Evolutionary conservation across 495 filamentous ascomycete species (phyloP).

Genomic region (Lasiosphaeris hirsuta): DNA sequence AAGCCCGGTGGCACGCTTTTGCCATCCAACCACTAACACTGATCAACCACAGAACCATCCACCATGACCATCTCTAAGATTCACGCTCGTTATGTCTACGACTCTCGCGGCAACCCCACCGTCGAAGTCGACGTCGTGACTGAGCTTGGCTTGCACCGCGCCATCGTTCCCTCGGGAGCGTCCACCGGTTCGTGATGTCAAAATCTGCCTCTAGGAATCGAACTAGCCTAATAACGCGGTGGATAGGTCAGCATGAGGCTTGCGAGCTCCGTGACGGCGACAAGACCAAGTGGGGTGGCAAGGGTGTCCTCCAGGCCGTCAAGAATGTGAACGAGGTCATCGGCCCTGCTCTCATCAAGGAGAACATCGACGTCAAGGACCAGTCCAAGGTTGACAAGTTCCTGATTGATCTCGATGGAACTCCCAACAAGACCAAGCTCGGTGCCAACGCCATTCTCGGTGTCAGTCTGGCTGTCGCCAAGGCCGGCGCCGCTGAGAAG

Average conservation of each 20-base stretch:
- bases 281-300: conserved; percentile 94
- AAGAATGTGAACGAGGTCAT: conserved; percentile 93
- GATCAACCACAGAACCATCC: conserved; percentile 12
- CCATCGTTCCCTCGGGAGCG: conserved; percentile 97
- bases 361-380: conserved; percentile 94
- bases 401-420: conserved; percentile 93
- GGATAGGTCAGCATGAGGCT: conserved; percentile 90
- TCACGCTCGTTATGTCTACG: conserved; percentile 98
- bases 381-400: conserved; percentile 90
- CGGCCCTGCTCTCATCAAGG: conserved; percentile 86
- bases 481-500: conserved; percentile 98
- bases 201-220: not conserved
- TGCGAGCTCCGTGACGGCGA: conserved; percentile 98
- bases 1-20: not conserved
- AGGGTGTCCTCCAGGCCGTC: conserved; percentile 95
- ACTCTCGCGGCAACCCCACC: conserved; percentile 98
- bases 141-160: conserved; percentile 93
- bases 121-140: conserved; percentile 93
- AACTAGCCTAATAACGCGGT: conserved; percentile 15
- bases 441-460: conserved; percentile 99
- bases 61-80: conserved; percentile 97
- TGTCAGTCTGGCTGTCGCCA: conserved; percentile 92
- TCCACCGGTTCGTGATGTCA: conserved; percentile 76
- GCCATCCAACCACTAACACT: conserved; percentile 14
- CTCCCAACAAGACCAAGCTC: conserved; percentile 94